Conservation (phyloP, 306 rosid species). For the Sicyos edulis region DNA sequence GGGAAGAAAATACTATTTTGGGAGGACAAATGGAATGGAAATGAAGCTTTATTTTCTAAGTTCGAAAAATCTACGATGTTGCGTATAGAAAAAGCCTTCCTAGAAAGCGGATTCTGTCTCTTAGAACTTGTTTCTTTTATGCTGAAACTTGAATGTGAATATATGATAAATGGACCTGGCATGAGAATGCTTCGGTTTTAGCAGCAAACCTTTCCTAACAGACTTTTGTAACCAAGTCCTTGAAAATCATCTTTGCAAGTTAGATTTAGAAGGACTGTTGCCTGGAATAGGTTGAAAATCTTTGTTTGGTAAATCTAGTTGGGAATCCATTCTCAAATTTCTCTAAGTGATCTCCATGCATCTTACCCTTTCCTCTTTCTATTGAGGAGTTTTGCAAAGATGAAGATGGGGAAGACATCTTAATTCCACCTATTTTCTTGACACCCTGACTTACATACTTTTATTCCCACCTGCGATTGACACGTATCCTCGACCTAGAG, state of each 20-base stretch:
- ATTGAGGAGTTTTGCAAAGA: neutral
- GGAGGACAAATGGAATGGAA: neutral
- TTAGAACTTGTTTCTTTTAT: neutral
- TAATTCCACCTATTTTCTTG: neutral
- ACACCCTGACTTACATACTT: neutral
- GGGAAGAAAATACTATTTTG: neutral
- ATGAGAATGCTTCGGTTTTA: neutral
- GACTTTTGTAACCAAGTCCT: too few species aligned
- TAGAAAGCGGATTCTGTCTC: neutral
- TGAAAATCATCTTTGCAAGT: neutral
- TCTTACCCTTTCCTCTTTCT: neutral
- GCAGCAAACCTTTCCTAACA: neutral
- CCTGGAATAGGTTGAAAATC: neutral
- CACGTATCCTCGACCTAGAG: too few species aligned
- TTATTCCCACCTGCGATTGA: neutral
- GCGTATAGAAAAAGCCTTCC: neutral
- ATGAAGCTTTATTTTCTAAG: neutral
- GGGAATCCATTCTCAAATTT: neutral
- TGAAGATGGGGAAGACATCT: neutral
- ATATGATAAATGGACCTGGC: neutral
- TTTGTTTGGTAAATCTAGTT: neutral
- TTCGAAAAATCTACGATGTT: neutral
- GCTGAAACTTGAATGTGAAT: neutral
- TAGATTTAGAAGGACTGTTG: neutral
- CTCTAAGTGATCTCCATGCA: neutral